Evolutionary conservation across 2,329 filamentous ascomycete genomes (phyloP), one percentile per base, ranked within the genome.

Genomic region (Fusarium sterilihyphosum): DNA sequence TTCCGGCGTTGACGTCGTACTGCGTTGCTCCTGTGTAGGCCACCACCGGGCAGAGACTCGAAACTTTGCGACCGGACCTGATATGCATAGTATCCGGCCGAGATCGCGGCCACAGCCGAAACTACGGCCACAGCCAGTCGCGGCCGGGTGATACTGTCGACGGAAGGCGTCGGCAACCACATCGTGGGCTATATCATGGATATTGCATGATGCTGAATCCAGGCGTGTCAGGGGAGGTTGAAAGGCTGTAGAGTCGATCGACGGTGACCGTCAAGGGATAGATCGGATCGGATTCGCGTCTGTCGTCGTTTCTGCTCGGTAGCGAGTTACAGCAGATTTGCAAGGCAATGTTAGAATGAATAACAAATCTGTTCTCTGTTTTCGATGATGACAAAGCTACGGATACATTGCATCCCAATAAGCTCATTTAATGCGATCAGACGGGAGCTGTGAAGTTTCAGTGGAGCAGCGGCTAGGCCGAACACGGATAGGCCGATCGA

Each of bases 1-100:
- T 78, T 80, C 33, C 82, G 79, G 31, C 85, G 85, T 38, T 80
- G 79, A 65, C 89, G 88, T 70, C 91, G 90, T 43, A 93, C 80
- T 17, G 92, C 92, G 81, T 93, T 93, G 79, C 91, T 92, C 71
- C 92, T 86, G 74, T 89, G 92, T 37, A 94, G 83, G 20, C 82
- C 80, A 38, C 79, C 74, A n/a, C 81, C 82, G 16, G 75, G 78
- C 47, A 75, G 65, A 56, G 63, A 64, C 40, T 78, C 70, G 75
- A 73, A 67, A 24, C 41, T 49, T 68, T 69, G 71, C 76, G 77
- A 73, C 76, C 74, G 70, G 74, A 77, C 81, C 77, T 79, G 79
- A 80, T 91, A 92, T 75, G 90, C 82, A 65, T 90, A 87, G 78
- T 90, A 93, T 65, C 88, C 86, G 62, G 88, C 82, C 56, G 88